phyloP scores from a whole-genome alignment of 352 stramenopile species.

The Elongisporangium prolatum region DNA sequence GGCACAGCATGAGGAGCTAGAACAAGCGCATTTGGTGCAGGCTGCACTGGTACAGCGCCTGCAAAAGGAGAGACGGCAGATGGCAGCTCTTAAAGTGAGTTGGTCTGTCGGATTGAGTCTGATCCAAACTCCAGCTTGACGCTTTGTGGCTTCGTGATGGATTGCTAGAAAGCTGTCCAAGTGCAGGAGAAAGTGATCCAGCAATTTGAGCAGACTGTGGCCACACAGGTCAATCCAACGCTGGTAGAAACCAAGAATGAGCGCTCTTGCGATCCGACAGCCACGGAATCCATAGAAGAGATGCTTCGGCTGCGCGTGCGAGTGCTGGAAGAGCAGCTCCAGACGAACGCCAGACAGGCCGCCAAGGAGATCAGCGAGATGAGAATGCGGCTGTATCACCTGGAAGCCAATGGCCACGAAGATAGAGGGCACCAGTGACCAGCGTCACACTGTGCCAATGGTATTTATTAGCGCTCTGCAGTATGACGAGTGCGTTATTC shows the following conservation, averaged over 20 bases:
- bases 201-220: conserved; percentile 68
- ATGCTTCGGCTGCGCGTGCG: conserved; percentile 44
- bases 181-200: conserved; percentile 80
- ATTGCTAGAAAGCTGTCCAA: conserved; percentile 47
- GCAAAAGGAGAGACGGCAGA: conserved; percentile 60
- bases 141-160: not conserved
- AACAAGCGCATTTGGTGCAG: conserved; percentile 70
- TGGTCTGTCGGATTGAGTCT: not conserved
- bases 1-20: conserved; percentile 43
- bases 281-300: conserved; percentile 13
- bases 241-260: not conserved
- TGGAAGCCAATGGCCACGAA: conserved; percentile 26
- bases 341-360: conserved; percentile 52
- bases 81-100: conserved; percentile 39
- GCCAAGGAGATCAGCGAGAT: conserved; percentile 52
- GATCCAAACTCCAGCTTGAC: not conserved
- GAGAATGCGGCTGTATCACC: conserved; percentile 60
- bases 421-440: conserved; percentile 1
- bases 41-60: conserved; percentile 58
- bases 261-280: conserved; percentile 1
- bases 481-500: conserved; percentile 10
- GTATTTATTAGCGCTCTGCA: conserved; percentile 12
- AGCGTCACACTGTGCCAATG: not conserved
- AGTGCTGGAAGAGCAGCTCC: conserved; percentile 65
- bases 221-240: conserved; percentile 19